Percentiles rank a stretch among this genome's conserved stretches.
Conservation (phyloP, 306 rosid genomes). For the Erythrophleum fordii region DNA sequence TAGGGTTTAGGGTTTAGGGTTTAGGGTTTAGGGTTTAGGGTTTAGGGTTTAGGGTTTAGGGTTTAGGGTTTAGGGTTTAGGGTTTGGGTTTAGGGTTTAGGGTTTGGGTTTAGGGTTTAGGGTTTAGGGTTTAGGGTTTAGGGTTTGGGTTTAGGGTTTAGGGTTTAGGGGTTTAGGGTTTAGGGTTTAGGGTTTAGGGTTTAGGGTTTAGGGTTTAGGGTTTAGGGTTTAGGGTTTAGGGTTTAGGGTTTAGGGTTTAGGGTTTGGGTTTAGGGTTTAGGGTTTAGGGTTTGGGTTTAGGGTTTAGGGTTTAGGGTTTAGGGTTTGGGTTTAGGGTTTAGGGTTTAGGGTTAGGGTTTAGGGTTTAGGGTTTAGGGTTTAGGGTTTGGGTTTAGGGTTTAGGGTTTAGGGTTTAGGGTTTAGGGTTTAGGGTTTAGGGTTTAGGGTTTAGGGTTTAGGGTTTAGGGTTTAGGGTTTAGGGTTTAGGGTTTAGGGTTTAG, state of each 20-base stretch:
- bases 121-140: not conserved
- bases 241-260: not conserved
- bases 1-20: not conserved
- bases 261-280: not conserved
- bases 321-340: not conserved
- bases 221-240: not conserved
- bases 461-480: not conserved
- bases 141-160: not conserved
- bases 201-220: not conserved
- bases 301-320: not conserved
- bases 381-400: not conserved
- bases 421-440: not conserved
- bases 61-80: not conserved
- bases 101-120: not conserved
- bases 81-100: not conserved
- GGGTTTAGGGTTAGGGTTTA: not conserved
- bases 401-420: not conserved
- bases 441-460: not conserved
- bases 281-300: not conserved
- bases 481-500: no score
- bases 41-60: not conserved
- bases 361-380: not conserved
- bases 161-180: not conserved
- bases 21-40: not conserved
- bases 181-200: not conserved